A percentile compares a stretch with the other conserved stretches of the same genome.
Conservation (phyloP, 2,329 filamentous ascomycete species). For the Proliferodiscus dingleyae region DNA sequence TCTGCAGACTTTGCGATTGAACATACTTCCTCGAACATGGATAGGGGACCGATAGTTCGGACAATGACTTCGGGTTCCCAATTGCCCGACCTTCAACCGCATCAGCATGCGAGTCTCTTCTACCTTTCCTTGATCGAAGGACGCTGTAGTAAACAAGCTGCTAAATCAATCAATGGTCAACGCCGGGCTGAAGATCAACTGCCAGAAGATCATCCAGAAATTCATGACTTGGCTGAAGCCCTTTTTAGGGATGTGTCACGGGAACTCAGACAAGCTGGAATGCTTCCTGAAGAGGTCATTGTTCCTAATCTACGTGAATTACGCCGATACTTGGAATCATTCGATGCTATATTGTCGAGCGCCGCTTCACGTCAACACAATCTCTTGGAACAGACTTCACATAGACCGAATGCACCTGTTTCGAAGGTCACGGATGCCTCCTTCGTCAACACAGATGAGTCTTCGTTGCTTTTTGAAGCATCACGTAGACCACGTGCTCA, state of each 20-base stretch:
- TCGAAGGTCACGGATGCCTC: not conserved
- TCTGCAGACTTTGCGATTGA: not conserved
- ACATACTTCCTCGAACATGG: not conserved
- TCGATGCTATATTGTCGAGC: slow-evolving; percentile 24
- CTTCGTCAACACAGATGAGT: not conserved
- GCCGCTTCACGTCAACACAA: slow-evolving; percentile 15
- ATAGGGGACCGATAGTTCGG: slow-evolving; percentile 7
- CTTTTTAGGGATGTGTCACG: slow-evolving; percentile 22
- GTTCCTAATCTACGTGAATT: slow-evolving; percentile 15
- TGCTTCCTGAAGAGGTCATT: slow-evolving; percentile 24
- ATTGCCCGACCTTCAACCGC: slow-evolving; percentile 15
- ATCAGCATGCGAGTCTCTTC: slow-evolving; percentile 24
- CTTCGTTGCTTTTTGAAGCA: slow-evolving; percentile 8
- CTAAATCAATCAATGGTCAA: slow-evolving; percentile 19
- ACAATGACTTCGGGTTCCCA: slow-evolving; percentile 9
- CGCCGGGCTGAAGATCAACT: slow-evolving; percentile 20
- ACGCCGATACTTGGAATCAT: slow-evolving; percentile 21
- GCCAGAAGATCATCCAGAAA: slow-evolving; percentile 24
- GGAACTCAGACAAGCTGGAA: slow-evolving; percentile 21
- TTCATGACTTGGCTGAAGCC: slow-evolving; percentile 18
- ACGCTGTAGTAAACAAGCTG: slow-evolving; percentile 27
- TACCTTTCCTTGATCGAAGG: slow-evolving; percentile 30
- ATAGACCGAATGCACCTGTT: slow-evolving; percentile 5
- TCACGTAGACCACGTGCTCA: not conserved
- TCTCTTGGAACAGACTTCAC: slow-evolving; percentile 1